Evolutionary conservation across 2,329 filamentous ascomycete species (phyloP), one percentile per base, ranked within the genome.

Genomic region (Penicillium sp.): DNA sequence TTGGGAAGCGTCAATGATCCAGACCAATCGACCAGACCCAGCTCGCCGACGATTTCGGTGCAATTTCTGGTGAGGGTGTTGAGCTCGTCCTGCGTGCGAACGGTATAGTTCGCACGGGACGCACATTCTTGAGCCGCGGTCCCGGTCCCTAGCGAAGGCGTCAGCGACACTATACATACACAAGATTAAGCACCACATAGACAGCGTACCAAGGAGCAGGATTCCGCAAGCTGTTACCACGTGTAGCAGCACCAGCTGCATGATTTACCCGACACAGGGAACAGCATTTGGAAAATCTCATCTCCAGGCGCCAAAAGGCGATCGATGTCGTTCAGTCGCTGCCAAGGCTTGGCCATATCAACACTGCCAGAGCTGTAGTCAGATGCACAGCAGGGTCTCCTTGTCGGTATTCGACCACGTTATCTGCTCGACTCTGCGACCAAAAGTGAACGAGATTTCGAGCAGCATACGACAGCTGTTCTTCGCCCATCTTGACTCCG

Each of bases 11-110:
- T 54, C 11, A 54, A 30, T 23, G 51, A 38, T 19, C 51, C 51
- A 26, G 51, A 44, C 51, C 51, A 54, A n/a, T 54, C 51, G 13
- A 54, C 51, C 9, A 54, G 51, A 26, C 51, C 51, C 4, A 54
- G 31, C 38, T 54, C 51, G 38, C 51, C 51, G 2, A 23, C 19
- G n/a, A 54, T 54, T 26, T 21, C 19, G n/a, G 51, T 54, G 19
- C 51, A 54, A 21, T 54, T 54, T 19, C 26, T n/a, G 19, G 51
- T 54, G 19, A 54, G 41, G n/a, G n/a, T 26, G 51, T 54, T 30
- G 35, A 54, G 17, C 19, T 44, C 51, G 19, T 21, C 13, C 26
- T 54, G 51, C 30, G 15, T 54, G 19, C 51, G 51, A 15, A 30
- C 51, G 9, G 35, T 54, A 29, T 54, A 54, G 51, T 54, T 38